phyloP scores from a whole-genome alignment of 1,284 basidiomycete species.

The Malassezia brasiliensis region DNA sequence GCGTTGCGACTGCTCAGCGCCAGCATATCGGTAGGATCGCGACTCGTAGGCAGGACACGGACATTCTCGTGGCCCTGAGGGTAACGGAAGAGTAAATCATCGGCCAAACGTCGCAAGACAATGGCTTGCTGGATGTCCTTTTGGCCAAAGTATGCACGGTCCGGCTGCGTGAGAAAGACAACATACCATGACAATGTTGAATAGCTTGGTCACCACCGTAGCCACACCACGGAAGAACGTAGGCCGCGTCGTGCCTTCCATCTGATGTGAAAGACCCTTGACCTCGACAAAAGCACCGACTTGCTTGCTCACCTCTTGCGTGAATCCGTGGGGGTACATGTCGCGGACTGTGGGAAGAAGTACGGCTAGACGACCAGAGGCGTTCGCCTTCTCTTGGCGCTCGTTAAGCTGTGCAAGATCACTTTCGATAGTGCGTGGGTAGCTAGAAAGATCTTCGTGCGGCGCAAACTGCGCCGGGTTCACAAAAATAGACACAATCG shows the following conservation, averaged over 20 bases:
- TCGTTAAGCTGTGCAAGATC: conserved; percentile 39
- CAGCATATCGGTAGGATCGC: conserved; percentile 57
- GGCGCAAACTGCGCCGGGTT: conserved; percentile 97
- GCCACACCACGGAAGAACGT: conserved; percentile 92
- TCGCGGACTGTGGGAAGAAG: conserved; percentile 37
- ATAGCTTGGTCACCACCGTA: conserved; percentile 87
- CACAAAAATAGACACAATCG: conserved; percentile 89
- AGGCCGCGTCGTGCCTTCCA: conserved; percentile 75
- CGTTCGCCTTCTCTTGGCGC: conserved; percentile 23
- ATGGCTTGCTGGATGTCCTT: conserved; percentile 97
- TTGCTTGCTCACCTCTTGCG: conserved; percentile 65
- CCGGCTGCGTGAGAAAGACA: conserved; percentile 56
- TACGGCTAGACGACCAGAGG: conserved; percentile 17
- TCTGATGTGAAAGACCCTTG: conserved; percentile 67
- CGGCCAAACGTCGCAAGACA: conserved; percentile 69
- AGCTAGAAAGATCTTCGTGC: conserved; percentile 79
- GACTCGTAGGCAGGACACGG: conserved; percentile 66
- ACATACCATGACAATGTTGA: conserved; percentile 73
- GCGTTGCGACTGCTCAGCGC: conserved; percentile 85
- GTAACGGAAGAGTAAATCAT: conserved; percentile 69
- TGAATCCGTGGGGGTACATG: conserved; percentile 74
- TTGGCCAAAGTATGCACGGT: conserved; percentile 87
- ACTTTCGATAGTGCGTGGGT: conserved; percentile 63
- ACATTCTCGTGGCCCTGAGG: conserved; percentile 61
- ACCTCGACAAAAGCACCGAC: conserved; percentile 84